phyloP scores from a whole-genome alignment of 257 asterid genomes.

The Solanum chaucha region DNA sequence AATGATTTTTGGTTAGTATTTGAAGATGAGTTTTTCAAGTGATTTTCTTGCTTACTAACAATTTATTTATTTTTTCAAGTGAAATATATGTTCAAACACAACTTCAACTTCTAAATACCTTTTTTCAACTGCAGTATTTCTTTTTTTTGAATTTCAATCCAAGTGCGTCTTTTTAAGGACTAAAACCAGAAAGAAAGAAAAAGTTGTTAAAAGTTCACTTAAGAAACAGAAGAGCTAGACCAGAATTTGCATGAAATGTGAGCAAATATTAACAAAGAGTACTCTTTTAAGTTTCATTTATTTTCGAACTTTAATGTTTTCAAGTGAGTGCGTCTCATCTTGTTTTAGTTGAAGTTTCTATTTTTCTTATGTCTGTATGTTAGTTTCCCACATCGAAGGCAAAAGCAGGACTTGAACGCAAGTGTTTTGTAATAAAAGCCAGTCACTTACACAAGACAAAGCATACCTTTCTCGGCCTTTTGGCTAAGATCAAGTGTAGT shows the following conservation, averaged over 20 bases:
- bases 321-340: conserved; percentile 7
- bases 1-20: not conserved
- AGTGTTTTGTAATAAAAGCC: not conserved
- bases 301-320: conserved; percentile 9
- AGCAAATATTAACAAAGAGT: not conserved
- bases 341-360: not conserved
- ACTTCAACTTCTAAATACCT: not conserved
- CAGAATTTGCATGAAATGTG: not conserved
- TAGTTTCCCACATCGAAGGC: not conserved
- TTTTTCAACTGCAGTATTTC: not conserved
- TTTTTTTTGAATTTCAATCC: not conserved
- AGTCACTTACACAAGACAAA: not conserved
- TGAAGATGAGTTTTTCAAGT: too few species aligned
- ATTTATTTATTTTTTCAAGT: not conserved
- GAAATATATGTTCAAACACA: not conserved
- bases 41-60: not conserved
- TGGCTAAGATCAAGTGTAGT: conserved; percentile 48
- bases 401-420: not conserved
- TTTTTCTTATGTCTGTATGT: not conserved
- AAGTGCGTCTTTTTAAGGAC: not conserved
- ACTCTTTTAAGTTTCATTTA: not conserved
- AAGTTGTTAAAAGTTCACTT: not conserved
- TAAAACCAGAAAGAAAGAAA: not conserved
- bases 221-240: not conserved
- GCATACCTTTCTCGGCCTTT: conserved; percentile 45